phyloP scores from a whole-genome alignment of 176 grass and related monocot species.

The Carex kokanica region DNA sequence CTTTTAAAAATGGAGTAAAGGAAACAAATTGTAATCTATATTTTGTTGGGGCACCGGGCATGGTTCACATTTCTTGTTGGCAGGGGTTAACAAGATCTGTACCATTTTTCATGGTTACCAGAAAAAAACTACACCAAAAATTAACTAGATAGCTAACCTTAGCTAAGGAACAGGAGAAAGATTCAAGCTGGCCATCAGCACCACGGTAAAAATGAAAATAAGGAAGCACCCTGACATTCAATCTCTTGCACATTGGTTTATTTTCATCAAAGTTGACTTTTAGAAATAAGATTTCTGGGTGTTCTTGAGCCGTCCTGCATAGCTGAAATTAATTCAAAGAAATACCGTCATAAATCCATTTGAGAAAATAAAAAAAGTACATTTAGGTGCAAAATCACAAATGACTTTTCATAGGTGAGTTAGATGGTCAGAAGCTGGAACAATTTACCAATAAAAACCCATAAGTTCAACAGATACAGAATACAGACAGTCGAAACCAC shows the following conservation, averaged over 20 bases:
- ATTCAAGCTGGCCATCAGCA: conserved; percentile 80
- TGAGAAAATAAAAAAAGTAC: background rate
- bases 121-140: background rate
- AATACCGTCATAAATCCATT: background rate
- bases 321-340: conserved; percentile 47
- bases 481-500: background rate
- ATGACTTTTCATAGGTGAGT: background rate
- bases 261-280: conserved; percentile 99
- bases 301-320: conserved; percentile 64
- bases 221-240: conserved; percentile 97
- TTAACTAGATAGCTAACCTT: conserved; percentile 46
- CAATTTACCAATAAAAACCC: background rate
- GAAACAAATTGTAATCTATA: background rate
- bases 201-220: conserved; percentile 97
- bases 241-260: conserved; percentile 98
- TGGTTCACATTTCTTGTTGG: background rate
- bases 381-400: background rate
- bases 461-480: background rate
- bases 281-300: conserved; percentile 66
- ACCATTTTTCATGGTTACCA: background rate
- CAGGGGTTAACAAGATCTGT: background rate
- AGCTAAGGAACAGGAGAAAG: conserved; percentile 93
- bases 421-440: background rate
- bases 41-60: background rate
- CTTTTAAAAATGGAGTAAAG: background rate